Percentiles rank a stretch among this genome's conserved stretches.
These are phyloP conservation scores for Hypomontagnella monticulosa DNA, from an alignment of 495 filamentous ascomycete species.

Conservation along the genomic window DNA sequence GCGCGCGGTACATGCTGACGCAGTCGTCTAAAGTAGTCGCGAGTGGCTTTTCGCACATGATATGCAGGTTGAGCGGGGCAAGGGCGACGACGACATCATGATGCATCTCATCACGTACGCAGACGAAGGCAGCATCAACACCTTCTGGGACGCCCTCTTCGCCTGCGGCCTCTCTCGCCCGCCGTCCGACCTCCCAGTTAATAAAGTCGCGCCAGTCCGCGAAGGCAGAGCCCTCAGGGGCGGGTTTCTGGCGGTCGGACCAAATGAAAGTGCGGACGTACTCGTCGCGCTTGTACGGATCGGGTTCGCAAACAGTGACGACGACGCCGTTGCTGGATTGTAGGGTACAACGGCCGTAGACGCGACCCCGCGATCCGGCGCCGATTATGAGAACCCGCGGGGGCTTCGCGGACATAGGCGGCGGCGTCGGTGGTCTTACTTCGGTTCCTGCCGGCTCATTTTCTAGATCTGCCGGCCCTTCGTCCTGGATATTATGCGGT, in stretches of 20 bases:
- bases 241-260: slow-evolving; percentile 48
- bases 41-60: slow-evolving; percentile 96
- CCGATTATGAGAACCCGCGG: slow-evolving; percentile 83
- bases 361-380: slow-evolving; percentile 82
- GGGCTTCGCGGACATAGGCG: slow-evolving; percentile 51
- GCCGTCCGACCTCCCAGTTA: slow-evolving; percentile 67
- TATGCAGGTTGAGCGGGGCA: slow-evolving; percentile 74
- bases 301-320: slow-evolving; percentile 83
- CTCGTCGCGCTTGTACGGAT: slow-evolving; percentile 74
- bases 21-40: slow-evolving; percentile 81
- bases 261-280: slow-evolving; percentile 77
- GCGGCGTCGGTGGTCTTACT: slow-evolving; percentile 43
- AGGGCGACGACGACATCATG: slow-evolving; percentile 77
- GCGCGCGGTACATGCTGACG: slow-evolving; percentile 71
- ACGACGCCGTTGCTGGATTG: slow-evolving; percentile 70
- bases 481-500: slow-evolving; percentile 41
- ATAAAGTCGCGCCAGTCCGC: slow-evolving; percentile 78
- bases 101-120: slow-evolving; percentile 89
- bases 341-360: slow-evolving; percentile 75
- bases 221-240: slow-evolving; percentile 69
- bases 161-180: slow-evolving; percentile 53
- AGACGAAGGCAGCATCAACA: slow-evolving; percentile 86
- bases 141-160: slow-evolving; percentile 57
- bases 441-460: slow-evolving; percentile 22
- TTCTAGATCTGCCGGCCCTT: slow-evolving; percentile 37